Base-by-base conservation (phyloP, 2,329 filamentous ascomycete species). In the Epichloe typhina region DNA sequence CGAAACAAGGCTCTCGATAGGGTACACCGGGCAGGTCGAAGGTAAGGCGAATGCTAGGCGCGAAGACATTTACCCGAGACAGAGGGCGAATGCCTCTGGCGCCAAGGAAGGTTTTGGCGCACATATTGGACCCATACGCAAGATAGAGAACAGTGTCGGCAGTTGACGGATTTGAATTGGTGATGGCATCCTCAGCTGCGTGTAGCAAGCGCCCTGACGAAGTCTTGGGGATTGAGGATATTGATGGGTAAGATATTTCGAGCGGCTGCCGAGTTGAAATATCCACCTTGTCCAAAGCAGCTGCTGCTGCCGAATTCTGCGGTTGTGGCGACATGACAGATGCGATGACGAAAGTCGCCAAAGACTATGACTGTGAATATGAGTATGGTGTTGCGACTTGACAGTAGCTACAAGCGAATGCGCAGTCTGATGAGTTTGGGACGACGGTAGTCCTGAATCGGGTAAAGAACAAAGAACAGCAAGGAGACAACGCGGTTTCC, bases 81-180 rank as follows among this genome's bases (percentile, higher is more conserved):
- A 97, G 61, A 0, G 93, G 93, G 26, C 78, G 79, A 67, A 97
- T 91, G 53, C 84, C 84, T 49, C 91, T 83, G 53, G 68, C 72
- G 52, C 85, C 86, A 46, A 83, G 75, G 66, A 97, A 96, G 0
- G 86, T 94, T 64, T 88, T 72, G 13, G 83, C 80, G 54, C 77
- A 81, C 54, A 97, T 78, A 65, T 97, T 97, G 49, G 89, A 95
- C 57, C 91, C 93, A 64, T 96, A 97, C 11, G 90, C 91, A 21
- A 91, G 79, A 65, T 91, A 91, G 48, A 90, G 76, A 26, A 89
- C 74, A 1, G 84, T 85, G 13, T 58, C 57, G 6, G 57, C 46
- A n/a, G 52, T 50, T 40, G 58, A 49, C 35, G 58, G 46, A 42
- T 62, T 53, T 42, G 58, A 47, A 43, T 58, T 51, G 36, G 61